phyloP scores from a whole-genome alignment of 371 early-diverging fungal genomes.

The Sporodiniella umbellata region DNA sequence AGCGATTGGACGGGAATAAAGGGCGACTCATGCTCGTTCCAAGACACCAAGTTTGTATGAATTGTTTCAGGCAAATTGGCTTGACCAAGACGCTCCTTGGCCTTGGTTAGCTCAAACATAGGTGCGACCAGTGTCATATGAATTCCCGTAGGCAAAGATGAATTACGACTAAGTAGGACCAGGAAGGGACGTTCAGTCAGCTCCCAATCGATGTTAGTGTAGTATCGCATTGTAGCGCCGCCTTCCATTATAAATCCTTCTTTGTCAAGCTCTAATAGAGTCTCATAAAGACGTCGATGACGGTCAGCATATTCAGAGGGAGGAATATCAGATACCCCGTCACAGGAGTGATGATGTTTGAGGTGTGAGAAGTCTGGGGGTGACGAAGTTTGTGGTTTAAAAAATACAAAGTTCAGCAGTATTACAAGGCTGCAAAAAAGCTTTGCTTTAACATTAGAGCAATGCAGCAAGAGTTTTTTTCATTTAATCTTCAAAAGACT shows the following conservation, averaged over 20 bases:
- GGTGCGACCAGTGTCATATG: constrained; percentile 47
- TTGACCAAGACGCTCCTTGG: constrained; percentile 20
- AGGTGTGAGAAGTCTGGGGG: constrained; percentile 25
- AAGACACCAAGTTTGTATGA: constrained; percentile 20
- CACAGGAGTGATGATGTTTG: no score
- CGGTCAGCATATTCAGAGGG: constrained; percentile 44
- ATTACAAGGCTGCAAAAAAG: no score
- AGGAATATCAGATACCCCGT: constrained; percentile 44
- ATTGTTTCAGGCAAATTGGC: constrained; percentile 30
- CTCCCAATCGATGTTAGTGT: constrained; percentile 51
- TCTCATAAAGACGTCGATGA: constrained; percentile 35
- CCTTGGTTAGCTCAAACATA: constrained; percentile 56
- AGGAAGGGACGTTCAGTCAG: constrained; percentile 54
- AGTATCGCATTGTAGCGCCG: constrained; percentile 51
- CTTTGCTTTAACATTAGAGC: no score
- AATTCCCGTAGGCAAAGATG: constrained; percentile 23
- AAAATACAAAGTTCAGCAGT: no score
- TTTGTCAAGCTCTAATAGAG: constrained; percentile 28
- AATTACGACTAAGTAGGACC: constrained; percentile 34
- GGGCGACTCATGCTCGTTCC: constrained; percentile 53
- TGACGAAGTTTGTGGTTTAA: no score
- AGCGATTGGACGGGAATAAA: constrained; percentile 36
- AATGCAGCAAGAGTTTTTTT: no score
- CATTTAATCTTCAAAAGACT: no score
- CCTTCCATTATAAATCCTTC: constrained; percentile 52